phyloP scores from a whole-genome alignment of 768 basidiomycete species.

The Termitomyces heimii region DNA sequence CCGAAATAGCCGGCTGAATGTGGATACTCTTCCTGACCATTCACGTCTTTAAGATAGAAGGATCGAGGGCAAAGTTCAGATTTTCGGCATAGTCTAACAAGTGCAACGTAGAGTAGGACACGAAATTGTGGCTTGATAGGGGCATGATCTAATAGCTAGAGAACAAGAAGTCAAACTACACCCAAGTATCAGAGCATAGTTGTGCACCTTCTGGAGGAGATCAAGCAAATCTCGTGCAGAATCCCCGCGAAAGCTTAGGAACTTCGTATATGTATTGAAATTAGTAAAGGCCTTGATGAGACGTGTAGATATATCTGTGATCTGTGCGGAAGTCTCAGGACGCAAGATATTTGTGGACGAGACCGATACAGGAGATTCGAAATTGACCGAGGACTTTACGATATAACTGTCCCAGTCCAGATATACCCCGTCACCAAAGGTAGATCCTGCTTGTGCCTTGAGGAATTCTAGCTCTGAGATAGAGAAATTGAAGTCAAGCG shows the following conservation, averaged over 20 bases:
- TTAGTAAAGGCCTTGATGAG: conserved; percentile 11
- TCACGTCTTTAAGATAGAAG: conserved; percentile 12
- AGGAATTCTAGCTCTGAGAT: neutral
- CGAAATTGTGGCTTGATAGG: conserved; percentile 6
- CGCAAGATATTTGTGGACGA: neutral
- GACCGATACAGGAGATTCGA: neutral
- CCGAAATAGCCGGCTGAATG: conserved; percentile 19
- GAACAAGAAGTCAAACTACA: conserved; percentile 1
- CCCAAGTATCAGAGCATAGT: neutral
- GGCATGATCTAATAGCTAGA: conserved; percentile 14
- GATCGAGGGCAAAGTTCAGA: conserved; percentile 22
- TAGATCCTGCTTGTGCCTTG: neutral
- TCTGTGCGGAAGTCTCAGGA: conserved; percentile 1
- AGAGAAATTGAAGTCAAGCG: neutral
- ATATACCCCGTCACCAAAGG: neutral
- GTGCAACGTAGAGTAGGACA: conserved; percentile 10
- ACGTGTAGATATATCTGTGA: conserved; percentile 5
- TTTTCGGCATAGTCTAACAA: conserved; percentile 17
- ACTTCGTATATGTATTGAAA: conserved; percentile 6
- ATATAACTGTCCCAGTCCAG: neutral
- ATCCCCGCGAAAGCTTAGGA: conserved; percentile 12
- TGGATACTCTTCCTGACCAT: neutral
- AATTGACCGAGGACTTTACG: neutral
- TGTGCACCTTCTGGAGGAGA: conserved; percentile 18
- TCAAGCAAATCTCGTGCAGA: conserved; percentile 15